Evolutionary conservation across 345 rosid genomes (phyloP).

Genomic region (Eutrema japonicum): DNA sequence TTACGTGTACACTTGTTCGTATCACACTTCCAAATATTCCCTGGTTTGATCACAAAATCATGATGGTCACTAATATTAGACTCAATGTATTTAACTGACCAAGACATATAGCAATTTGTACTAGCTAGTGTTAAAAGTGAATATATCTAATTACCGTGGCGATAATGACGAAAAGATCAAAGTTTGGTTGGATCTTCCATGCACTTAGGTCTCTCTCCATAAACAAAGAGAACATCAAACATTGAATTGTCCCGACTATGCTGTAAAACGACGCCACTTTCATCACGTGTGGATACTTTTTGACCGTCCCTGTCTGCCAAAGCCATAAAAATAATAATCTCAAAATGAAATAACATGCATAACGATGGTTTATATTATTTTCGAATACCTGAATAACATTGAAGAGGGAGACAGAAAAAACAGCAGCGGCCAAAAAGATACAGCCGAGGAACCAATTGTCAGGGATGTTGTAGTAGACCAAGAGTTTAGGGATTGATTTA

Average conservation of each 20-base stretch:
- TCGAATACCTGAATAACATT: slow-evolving; percentile 67
- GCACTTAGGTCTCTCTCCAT: slow-evolving; percentile 67
- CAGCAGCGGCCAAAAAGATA: slow-evolving; percentile 67
- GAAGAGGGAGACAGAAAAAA: slow-evolving; percentile 62
- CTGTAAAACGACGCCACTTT: slow-evolving; percentile 71
- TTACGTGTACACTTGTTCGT: slow-evolving; percentile 63
- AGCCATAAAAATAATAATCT: not conserved
- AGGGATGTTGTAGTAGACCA: slow-evolving; percentile 59
- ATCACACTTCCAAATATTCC: slow-evolving; percentile 63
- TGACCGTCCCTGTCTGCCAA: slow-evolving; percentile 58
- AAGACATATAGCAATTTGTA: too few species aligned
- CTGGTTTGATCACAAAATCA: slow-evolving; percentile 42
- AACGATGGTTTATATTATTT: not conserved
- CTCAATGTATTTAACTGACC: too few species aligned
- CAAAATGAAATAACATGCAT: slow-evolving; percentile 6
- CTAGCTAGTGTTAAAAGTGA: not conserved
- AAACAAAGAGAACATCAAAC: slow-evolving; percentile 54
- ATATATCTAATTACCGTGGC: slow-evolving; percentile 52
- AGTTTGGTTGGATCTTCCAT: slow-evolving; percentile 64
- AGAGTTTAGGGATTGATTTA: slow-evolving; percentile 42
- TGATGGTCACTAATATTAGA: not conserved
- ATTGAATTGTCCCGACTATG: slow-evolving; percentile 71
- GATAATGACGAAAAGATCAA: slow-evolving; percentile 66
- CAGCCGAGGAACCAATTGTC: slow-evolving; percentile 77
- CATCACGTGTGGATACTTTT: slow-evolving; percentile 67